Percentiles rank a stretch among this genome's conserved stretches.
Conservation (phyloP, 495 filamentous ascomycete genomes). For the Hapsidospora chrysogenum region DNA sequence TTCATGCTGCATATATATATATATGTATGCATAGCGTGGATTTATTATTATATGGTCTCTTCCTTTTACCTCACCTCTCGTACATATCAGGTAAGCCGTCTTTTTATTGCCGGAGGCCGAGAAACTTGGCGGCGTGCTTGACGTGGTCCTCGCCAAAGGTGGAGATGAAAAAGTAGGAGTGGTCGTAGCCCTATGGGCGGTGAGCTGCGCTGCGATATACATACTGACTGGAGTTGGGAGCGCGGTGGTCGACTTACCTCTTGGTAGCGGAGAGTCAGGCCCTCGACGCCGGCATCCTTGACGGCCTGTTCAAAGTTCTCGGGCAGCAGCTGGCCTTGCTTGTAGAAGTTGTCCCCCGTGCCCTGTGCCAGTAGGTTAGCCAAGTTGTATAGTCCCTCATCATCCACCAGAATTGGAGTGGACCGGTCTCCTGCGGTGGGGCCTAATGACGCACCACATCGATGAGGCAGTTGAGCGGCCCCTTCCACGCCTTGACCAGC, state of each 20-base stretch:
- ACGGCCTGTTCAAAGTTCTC: conserved; percentile 82
- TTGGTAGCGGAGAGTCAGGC: conserved; percentile 66
- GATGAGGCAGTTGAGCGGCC: conserved; percentile 54
- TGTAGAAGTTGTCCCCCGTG: conserved; percentile 89
- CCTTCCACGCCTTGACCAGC: conserved; percentile 58
- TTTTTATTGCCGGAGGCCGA: conserved; percentile 22
- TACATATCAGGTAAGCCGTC: too few species aligned
- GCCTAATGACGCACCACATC: conserved; percentile 60
- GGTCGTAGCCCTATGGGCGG: conserved; percentile 59
- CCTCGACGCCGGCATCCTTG: conserved; percentile 47
- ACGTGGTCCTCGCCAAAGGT: conserved; percentile 82
- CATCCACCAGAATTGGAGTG: not conserved
- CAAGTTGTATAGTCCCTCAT: not conserved
- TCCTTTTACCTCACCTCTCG: conserved; percentile 6
- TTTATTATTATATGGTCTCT: not conserved
- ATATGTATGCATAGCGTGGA: too few species aligned
- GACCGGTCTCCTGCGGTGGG: too few species aligned
- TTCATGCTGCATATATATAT: too few species aligned
- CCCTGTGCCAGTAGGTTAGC: conserved; percentile 20
- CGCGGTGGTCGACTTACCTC: conserved; percentile 26
- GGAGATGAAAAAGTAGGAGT: conserved; percentile 91
- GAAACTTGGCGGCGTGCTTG: conserved; percentile 73
- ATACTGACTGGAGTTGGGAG: not conserved
- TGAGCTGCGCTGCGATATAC: too few species aligned
- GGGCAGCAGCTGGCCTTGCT: conserved; percentile 77